These are phyloP conservation scores for Rhodotorula toruloides DNA, from an alignment of 768 basidiomycete species.

Conservation along the genomic window DNA sequence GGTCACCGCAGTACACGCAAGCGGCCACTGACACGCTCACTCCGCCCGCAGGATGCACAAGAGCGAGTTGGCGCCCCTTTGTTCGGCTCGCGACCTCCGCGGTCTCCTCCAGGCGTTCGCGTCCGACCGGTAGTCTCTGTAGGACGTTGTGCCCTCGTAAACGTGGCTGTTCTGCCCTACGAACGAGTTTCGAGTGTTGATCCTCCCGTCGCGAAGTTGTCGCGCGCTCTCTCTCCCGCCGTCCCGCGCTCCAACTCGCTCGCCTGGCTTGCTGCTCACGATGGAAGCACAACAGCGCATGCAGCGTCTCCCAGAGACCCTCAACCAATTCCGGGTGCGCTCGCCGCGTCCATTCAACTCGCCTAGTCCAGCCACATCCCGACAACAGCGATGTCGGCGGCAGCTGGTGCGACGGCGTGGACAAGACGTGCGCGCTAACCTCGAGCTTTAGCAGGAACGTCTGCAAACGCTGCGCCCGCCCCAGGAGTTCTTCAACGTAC, in stretches of 20 bases:
- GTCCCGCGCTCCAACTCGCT: neutral
- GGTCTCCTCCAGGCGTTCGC: conserved; percentile 6
- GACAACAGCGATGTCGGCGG: too few species aligned
- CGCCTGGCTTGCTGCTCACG: neutral
- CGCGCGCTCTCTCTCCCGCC: too few species aligned
- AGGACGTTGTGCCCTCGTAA: too few species aligned
- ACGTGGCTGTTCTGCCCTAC: too few species aligned
- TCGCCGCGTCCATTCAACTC: neutral
- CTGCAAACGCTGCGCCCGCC: conserved; percentile 31
- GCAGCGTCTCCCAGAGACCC: conserved; percentile 20
- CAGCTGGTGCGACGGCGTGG: too few species aligned
- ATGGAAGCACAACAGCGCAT: conserved; percentile 18
- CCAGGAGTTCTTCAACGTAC: conserved; percentile 38
- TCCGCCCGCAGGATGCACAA: conserved; percentile 20
- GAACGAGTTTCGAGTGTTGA: neutral
- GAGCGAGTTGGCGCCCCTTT: conserved; percentile 11
- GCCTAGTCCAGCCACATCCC: neutral
- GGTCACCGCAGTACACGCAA: too few species aligned
- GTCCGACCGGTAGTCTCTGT: neutral
- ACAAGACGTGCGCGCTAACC: neutral
- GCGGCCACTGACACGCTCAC: neutral
- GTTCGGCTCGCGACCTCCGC: conserved; percentile 4
- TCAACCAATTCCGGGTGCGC: conserved; percentile 20
- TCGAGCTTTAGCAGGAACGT: conserved; percentile 23
- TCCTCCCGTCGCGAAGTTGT: too few species aligned